phyloP scores from a whole-genome alignment of 1,284 basidiomycete genomes.

The Cryptococcus maquisensis region DNA sequence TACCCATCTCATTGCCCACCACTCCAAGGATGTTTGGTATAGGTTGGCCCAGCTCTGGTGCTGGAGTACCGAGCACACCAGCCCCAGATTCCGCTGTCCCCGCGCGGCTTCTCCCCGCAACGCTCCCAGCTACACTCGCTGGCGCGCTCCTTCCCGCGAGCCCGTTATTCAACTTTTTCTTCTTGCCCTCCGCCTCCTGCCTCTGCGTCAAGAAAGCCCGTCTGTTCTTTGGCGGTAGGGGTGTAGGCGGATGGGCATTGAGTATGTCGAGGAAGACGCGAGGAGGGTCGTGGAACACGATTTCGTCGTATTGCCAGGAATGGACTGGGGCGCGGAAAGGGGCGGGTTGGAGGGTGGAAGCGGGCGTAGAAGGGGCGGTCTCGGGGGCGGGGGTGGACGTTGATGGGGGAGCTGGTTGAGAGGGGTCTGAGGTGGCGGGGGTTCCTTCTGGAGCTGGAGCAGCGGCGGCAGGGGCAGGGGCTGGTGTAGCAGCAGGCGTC shows the following conservation, averaged over 20 bases:
- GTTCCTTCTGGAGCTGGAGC: not conserved
- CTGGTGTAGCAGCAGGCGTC: not conserved
- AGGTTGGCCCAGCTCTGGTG: constrained; percentile 48
- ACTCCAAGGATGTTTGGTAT: constrained; percentile 45
- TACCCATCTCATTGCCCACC: constrained; percentile 36
- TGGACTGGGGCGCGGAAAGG: constrained; percentile 59
- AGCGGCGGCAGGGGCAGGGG: not conserved
- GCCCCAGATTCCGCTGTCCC: constrained; percentile 49
- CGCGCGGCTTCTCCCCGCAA: constrained; percentile 59
- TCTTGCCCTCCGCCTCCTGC: constrained; percentile 33
- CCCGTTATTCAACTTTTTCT: constrained; percentile 20
- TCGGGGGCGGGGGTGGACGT: not conserved
- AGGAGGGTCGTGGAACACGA: constrained; percentile 93
- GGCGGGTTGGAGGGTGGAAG: not conserved
- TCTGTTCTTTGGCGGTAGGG: constrained; percentile 63
- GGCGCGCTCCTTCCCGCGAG: not conserved
- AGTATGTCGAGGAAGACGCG: constrained; percentile 81
- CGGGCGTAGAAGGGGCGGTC: not conserved
- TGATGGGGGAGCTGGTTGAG: not conserved
- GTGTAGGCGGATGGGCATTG: constrained; percentile 75
- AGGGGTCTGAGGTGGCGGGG: not conserved
- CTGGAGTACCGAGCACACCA: constrained; percentile 53
- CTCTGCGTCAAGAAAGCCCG: constrained; percentile 36
- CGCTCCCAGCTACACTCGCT: constrained; percentile 63
- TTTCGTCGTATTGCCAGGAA: constrained; percentile 98